Conservation (phyloP, 352 stramenopile species). For the Phytopythium kandeliae region DNA sequence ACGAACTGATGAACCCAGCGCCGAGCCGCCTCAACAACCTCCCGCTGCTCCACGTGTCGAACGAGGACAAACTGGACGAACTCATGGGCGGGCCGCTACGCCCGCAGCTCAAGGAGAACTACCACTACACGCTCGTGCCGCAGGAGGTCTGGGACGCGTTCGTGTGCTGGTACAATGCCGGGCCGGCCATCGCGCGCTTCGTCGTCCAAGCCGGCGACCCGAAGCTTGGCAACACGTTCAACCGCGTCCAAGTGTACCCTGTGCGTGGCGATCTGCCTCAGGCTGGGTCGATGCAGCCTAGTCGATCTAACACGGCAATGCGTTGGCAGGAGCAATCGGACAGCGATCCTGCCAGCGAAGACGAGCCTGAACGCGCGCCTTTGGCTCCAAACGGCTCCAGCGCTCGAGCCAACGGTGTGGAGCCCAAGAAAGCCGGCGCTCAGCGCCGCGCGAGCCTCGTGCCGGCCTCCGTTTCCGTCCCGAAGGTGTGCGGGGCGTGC, state of each 20-base stretch:
- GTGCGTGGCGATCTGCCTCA: slow-evolving; percentile 10
- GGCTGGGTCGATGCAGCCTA: neutral
- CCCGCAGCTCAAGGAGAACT: slow-evolving; percentile 62
- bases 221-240: slow-evolving; percentile 48
- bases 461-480: slow-evolving; percentile 16
- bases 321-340: slow-evolving; percentile 26
- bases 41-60: slow-evolving; percentile 46
- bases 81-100: slow-evolving; percentile 62
- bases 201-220: slow-evolving; percentile 60
- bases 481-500: slow-evolving; percentile 68
- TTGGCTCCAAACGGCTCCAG: slow-evolving; percentile 13
- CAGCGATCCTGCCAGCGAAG: slow-evolving; percentile 13
- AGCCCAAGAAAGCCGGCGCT: slow-evolving; percentile 18
- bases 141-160: slow-evolving; percentile 77
- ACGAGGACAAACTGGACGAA: slow-evolving; percentile 43
- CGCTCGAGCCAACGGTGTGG: slow-evolving; percentile 1
- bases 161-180: slow-evolving; percentile 57
- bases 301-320: neutral
- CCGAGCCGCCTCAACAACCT: slow-evolving; percentile 63
- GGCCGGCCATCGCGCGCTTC: slow-evolving; percentile 68
- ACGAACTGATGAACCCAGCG: slow-evolving; percentile 10
- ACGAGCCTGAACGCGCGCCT: slow-evolving; percentile 11
- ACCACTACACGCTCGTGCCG: slow-evolving; percentile 69
- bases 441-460: slow-evolving; percentile 21
- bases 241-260: slow-evolving; percentile 74